Evolutionary conservation across 352 stramenopile genomes (phyloP).

Genomic region (Pythium vanterpoolii): DNA sequence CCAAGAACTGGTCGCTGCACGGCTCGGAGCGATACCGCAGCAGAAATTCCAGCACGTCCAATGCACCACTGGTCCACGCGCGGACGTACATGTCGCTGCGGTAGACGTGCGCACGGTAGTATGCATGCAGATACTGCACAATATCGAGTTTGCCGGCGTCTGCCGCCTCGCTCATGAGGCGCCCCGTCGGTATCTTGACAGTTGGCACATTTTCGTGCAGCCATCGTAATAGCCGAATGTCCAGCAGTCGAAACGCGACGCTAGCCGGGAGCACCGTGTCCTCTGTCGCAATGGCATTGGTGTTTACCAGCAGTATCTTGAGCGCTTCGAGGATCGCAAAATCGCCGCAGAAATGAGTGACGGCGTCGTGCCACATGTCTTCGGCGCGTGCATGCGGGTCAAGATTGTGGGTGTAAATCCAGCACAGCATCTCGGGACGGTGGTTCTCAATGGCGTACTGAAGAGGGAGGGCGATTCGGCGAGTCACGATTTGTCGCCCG

Average conservation of each 20-base stretch:
- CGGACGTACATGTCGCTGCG: conserved; percentile 13
- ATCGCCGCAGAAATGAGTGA: conserved; percentile 9
- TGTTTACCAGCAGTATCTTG: not conserved
- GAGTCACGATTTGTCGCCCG: conserved; percentile 5
- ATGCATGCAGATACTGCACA: conserved; percentile 9
- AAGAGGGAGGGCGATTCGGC: conserved; percentile 10
- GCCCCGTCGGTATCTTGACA: not conserved
- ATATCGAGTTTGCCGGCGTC: conserved; percentile 4
- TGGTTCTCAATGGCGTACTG: conserved; percentile 13
- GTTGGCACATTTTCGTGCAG: not conserved
- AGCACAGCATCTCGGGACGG: conserved; percentile 10
- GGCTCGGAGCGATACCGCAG: conserved; percentile 15
- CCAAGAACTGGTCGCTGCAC: conserved; percentile 4
- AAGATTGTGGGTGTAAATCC: not conserved
- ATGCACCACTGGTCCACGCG: not conserved
- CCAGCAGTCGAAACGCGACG: not conserved
- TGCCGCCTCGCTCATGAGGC: conserved; percentile 12
- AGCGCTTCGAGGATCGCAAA: conserved; percentile 11
- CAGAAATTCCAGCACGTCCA: conserved; percentile 17
- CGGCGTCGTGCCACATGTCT: conserved; percentile 12
- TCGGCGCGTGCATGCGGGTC: not conserved
- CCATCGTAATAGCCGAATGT: conserved; percentile 11
- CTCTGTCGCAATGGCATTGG: not conserved
- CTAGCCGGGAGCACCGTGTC: not conserved
- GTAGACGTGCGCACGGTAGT: not conserved